phyloP scores from a whole-genome alignment of 192 early-diverging fungal genomes.

The Umbelopsis ramanniana region DNA sequence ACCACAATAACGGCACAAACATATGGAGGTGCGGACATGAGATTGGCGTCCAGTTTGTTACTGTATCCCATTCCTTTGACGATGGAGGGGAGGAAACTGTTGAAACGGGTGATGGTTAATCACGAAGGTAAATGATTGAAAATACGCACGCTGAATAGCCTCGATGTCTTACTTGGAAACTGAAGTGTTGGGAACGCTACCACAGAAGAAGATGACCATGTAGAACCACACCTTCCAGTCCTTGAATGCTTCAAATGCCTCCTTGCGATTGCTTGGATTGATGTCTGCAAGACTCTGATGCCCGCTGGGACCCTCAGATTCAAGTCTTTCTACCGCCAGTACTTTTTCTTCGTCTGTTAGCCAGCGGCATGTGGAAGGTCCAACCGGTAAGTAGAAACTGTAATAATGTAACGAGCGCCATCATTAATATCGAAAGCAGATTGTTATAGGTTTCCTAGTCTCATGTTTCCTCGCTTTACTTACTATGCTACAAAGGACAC shows the following conservation, averaged over 20 bases:
- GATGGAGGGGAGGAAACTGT: slow-evolving; percentile 38
- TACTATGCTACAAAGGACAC: slow-evolving; percentile 34
- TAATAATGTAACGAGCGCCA: not conserved
- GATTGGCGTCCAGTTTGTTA: slow-evolving; percentile 36
- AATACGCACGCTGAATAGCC: not conserved
- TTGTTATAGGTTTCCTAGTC: not conserved
- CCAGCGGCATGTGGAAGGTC: slow-evolving; percentile 23
- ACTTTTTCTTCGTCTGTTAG: slow-evolving; percentile 24
- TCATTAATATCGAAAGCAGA: not conserved
- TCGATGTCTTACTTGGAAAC: slow-evolving; percentile 36
- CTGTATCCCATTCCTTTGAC: slow-evolving; percentile 40
- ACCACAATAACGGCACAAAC: slow-evolving; percentile 38
- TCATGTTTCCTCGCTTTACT: not conserved
- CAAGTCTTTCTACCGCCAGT: slow-evolving; percentile 23
- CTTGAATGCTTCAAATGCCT: slow-evolving; percentile 27
- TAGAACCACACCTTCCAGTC: slow-evolving; percentile 43
- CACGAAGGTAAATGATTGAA: not conserved
- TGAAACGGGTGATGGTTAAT: not conserved
- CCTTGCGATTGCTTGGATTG: slow-evolving; percentile 28
- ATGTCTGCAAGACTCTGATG: slow-evolving; percentile 35
- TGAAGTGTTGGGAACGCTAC: slow-evolving; percentile 42
- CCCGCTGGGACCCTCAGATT: slow-evolving; percentile 3
- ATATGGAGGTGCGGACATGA: slow-evolving; percentile 43
- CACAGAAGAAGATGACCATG: slow-evolving; percentile 44
- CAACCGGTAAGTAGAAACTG: slow-evolving; percentile 37